Conservation (phyloP, 2,329 filamentous ascomycete genomes). For the Botrytis aclada region DNA sequence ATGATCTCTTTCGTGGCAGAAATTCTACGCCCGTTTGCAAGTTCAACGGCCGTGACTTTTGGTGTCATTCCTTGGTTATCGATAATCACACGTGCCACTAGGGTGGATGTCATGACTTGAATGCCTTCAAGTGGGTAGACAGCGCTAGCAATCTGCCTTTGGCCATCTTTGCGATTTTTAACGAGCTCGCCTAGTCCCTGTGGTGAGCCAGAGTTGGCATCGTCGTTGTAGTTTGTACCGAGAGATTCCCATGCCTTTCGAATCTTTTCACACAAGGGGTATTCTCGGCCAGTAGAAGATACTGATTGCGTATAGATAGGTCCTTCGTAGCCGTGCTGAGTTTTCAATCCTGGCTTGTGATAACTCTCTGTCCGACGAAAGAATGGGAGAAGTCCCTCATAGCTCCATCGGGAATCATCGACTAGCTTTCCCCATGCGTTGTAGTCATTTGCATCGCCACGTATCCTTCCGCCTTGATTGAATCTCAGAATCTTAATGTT, state of each 20-base stretch:
- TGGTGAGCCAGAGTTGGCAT: neutral
- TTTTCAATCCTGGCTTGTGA: neutral
- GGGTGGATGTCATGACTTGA: neutral
- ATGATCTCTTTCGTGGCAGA: neutral
- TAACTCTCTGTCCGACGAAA: conserved; percentile 41
- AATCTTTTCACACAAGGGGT: neutral
- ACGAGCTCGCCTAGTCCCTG: neutral
- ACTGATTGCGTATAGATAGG: conserved; percentile 2
- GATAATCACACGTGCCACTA: neutral
- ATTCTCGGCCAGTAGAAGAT: neutral
- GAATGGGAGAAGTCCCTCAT: conserved; percentile 46
- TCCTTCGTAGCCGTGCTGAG: conserved; percentile 1
- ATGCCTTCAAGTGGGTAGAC: neutral
- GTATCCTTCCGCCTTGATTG: conserved; percentile 38
- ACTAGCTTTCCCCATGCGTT: conserved; percentile 45
- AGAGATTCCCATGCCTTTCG: neutral
- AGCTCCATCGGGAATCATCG: conserved; percentile 45
- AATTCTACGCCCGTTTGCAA: neutral
- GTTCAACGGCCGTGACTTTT: neutral
- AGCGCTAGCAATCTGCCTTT: neutral
- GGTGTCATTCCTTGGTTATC: neutral
- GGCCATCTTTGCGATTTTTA: neutral
- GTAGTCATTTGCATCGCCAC: conserved; percentile 45
- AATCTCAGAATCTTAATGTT: too few species aligned
- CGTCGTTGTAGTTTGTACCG: neutral